These are phyloP conservation scores for Phytophthora pini DNA, from an alignment of 352 stramenopile species.

Conservation along the genomic window DNA sequence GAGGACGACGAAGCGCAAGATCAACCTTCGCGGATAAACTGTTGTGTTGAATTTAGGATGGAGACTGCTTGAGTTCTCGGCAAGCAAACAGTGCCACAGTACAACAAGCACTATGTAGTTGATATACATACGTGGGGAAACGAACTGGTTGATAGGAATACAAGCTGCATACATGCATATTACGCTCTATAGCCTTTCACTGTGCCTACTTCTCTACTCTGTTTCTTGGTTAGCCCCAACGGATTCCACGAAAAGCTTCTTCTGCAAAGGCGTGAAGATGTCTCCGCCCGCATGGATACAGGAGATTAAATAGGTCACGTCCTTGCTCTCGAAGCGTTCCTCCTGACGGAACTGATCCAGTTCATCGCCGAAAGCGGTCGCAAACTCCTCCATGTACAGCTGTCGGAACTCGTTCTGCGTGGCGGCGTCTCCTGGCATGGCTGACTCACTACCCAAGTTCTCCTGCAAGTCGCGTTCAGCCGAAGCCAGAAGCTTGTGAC, in stretches of 20 bases:
- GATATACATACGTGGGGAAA: slow-evolving; percentile 23
- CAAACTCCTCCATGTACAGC: slow-evolving; percentile 89
- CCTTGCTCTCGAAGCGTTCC: slow-evolving; percentile 86
- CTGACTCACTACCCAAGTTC: slow-evolving; percentile 17
- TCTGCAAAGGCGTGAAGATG: slow-evolving; percentile 83
- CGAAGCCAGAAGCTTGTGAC: slow-evolving; percentile 53
- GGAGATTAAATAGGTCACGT: slow-evolving; percentile 91
- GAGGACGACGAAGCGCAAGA: slow-evolving; percentile 34
- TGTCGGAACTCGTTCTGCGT: slow-evolving; percentile 70
- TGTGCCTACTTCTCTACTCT: slow-evolving; percentile 18
- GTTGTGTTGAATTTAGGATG: slow-evolving; percentile 15
- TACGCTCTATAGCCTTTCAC: slow-evolving; percentile 22
- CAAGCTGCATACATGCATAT: slow-evolving; percentile 40
- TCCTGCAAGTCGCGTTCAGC: slow-evolving; percentile 56
- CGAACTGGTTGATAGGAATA: slow-evolving; percentile 28
- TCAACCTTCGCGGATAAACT: slow-evolving; percentile 31
- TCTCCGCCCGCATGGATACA: slow-evolving; percentile 84
- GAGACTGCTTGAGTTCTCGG: slow-evolving; percentile 1
- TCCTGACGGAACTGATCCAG: slow-evolving; percentile 87
- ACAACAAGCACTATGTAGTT: slow-evolving; percentile 31
- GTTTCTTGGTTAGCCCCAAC: slow-evolving; percentile 28
- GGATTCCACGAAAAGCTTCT: slow-evolving; percentile 84
- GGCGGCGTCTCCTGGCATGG: slow-evolving; percentile 15
- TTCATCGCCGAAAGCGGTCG: slow-evolving; percentile 83
- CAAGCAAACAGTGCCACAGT: slow-evolving; percentile 11